phyloP scores from a whole-genome alignment of 192 early-diverging fungal genomes.

The Podila verticillata region DNA sequence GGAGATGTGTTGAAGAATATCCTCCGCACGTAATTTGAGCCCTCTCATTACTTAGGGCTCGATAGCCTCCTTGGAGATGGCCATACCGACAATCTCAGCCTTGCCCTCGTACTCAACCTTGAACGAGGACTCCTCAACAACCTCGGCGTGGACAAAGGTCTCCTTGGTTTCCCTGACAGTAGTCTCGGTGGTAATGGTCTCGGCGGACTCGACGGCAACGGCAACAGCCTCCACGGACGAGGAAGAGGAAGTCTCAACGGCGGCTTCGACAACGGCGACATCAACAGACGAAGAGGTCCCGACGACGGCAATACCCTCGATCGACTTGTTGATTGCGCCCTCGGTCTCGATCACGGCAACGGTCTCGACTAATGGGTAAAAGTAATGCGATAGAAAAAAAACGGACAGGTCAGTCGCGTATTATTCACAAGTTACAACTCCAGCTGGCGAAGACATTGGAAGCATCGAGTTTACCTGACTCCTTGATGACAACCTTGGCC shows the following conservation, averaged over 20 bases:
- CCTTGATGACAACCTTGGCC: background rate
- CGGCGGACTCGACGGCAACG: background rate
- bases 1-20: background rate
- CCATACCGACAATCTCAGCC: conserved; percentile 7
- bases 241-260: background rate
- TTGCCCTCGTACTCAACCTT: background rate
- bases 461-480: background rate
- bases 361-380: background rate
- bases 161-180: conserved; percentile 22
- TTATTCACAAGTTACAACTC: too few relatives aligned
- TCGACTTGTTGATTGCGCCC: background rate
- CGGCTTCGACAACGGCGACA: background rate
- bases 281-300: background rate
- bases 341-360: background rate
- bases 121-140: conserved; percentile 11
- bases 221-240: background rate
- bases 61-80: background rate
- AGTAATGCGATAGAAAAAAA: too few relatives aligned
- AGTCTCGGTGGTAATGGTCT: background rate
- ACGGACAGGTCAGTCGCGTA: too few relatives aligned
- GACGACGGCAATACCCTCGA: background rate
- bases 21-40: background rate
- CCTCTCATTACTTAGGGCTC: background rate
- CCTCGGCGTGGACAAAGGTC: conserved; percentile 14
- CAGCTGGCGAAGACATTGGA: too few relatives aligned